A percentile compares a stretch with the other conserved stretches of the same genome.
These are phyloP conservation scores for Leccinum ochraceum DNA, from an alignment of 768 basidiomycete species.

Conservation along the genomic window DNA sequence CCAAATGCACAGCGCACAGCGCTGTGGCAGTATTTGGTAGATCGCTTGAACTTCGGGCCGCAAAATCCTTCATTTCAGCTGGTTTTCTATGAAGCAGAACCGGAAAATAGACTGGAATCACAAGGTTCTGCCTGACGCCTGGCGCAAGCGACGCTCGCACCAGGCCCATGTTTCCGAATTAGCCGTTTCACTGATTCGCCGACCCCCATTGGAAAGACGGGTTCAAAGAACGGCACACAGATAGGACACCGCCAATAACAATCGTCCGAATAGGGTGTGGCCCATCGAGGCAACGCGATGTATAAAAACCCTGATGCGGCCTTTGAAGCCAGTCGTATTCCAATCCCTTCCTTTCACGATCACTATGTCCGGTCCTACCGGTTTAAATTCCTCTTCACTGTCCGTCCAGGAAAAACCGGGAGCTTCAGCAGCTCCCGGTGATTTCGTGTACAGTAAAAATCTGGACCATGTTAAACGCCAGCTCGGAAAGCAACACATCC, in stretches of 20 bases:
- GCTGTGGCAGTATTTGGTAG: too few species aligned
- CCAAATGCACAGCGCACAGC: too few species aligned
- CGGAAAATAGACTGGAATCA: background rate
- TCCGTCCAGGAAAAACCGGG: conserved; percentile 1
- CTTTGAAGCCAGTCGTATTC: background rate
- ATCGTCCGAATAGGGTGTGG: too few species aligned
- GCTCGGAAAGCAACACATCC: conserved; percentile 23
- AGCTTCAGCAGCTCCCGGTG: background rate
- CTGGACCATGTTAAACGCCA: conserved; percentile 22
- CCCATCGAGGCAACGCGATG: too few species aligned
- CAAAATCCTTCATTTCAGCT: background rate
- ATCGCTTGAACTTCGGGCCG: background rate
- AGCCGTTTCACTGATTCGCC: background rate
- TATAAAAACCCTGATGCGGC: background rate
- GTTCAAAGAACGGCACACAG: too few species aligned
- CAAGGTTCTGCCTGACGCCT: background rate
- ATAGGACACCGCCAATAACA: too few species aligned
- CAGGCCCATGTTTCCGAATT: background rate
- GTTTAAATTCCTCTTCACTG: background rate
- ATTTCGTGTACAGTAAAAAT: conserved; percentile 16
- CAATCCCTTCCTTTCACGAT: background rate
- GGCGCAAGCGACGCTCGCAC: background rate
- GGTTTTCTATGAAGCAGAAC: background rate
- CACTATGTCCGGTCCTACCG: background rate
- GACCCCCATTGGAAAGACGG: background rate